Base-by-base conservation (phyloP, 2,329 filamentous ascomycete genomes). In the Plenodomus lindquistii region DNA sequence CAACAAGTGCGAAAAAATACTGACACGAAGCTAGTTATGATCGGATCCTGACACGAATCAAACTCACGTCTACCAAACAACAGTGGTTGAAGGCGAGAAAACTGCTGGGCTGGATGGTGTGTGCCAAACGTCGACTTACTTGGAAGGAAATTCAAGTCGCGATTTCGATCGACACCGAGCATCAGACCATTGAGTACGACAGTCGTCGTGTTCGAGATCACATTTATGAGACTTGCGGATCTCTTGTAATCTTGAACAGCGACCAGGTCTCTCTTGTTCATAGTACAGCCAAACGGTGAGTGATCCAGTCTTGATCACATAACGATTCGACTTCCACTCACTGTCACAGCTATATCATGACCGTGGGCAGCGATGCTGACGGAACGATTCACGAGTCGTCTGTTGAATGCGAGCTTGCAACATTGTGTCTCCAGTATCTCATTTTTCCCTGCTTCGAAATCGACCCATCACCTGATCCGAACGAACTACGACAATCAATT, bases 131-230 rank as follows among this genome's bases (percentile, higher is more conserved):
- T 6, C 54, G 53, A 27, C 47, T 68, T 9, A 60, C 53, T 0
- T 65, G 58, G 63, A 59, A 52, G 31, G 65, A 67, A 40, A 63
- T 67, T 1, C 65, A 68, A 50, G 53, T 60, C 3, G 63, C 60
- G 4, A 27, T 63, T 2, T 66, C 65, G 2, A 57, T 68, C 15
- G 42, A 66, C 22, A n/a, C 52, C 7, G 51, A 59, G 3, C n/a
- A 45, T 1, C 54, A 60, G 21, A 50, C 34, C 0, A 59, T 68
- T 4, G 54, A 65, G 2, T 66, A 59, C 19, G 52, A 65, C 2
- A 44, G 55, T 27, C 50, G 49, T 2, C 46, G 44, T 20, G 17
- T 67, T 1, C 58, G 63, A 4, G 54, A 21, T 3, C 52, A 68
- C 31, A 62, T 66, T 8, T 45, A 67, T 15, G 63, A 65, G 11